A percentile compares a stretch with the other conserved stretches of the same genome.
phyloP scores from a whole-genome alignment of 768 basidiomycete genomes.

The Agrocybe pediades region DNA sequence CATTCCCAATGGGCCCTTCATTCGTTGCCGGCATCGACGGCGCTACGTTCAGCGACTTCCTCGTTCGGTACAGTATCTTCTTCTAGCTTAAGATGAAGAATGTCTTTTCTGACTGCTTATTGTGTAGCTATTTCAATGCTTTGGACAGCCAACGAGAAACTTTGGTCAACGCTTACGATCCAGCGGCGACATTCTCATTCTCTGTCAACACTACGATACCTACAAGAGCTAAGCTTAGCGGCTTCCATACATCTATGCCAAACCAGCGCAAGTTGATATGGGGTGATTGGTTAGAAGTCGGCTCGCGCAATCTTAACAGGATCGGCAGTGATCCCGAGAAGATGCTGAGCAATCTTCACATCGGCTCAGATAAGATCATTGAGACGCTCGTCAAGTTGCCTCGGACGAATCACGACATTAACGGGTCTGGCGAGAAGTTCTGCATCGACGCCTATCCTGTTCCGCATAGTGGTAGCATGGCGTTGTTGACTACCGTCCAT shows the following conservation, averaged over 20 bases:
- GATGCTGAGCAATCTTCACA: conserved; percentile 66
- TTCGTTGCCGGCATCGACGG: conserved; percentile 77
- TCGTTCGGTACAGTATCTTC: conserved; percentile 59
- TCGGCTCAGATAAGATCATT: conserved; percentile 67
- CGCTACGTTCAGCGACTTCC: conserved; percentile 71
- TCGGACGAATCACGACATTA: conserved; percentile 79
- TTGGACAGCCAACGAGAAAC: conserved; percentile 78
- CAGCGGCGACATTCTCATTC: conserved; percentile 89
- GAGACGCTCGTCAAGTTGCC: conserved; percentile 68
- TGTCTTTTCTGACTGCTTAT: conserved; percentile 4
- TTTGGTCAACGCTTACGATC: conserved; percentile 76
- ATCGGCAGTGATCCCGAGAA: conserved; percentile 64
- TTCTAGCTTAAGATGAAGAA: background rate
- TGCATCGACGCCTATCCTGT: conserved; percentile 86
- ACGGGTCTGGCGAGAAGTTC: conserved; percentile 79
- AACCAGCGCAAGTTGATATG: conserved; percentile 85
- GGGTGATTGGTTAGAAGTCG: conserved; percentile 65
- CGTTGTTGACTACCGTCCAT: conserved; percentile 76
- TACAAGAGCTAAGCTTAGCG: conserved; percentile 71
- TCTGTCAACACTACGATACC: conserved; percentile 85
- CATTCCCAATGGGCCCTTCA: conserved; percentile 70
- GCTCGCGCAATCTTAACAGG: conserved; percentile 78
- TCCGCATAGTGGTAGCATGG: conserved; percentile 57
- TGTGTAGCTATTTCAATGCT: conserved; percentile 73
- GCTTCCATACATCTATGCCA: conserved; percentile 69